Evolutionary conservation across 169 alveolate species (phyloP), one percentile per base, ranked within the genome.

Genomic region (Eimeria sp.): DNA sequence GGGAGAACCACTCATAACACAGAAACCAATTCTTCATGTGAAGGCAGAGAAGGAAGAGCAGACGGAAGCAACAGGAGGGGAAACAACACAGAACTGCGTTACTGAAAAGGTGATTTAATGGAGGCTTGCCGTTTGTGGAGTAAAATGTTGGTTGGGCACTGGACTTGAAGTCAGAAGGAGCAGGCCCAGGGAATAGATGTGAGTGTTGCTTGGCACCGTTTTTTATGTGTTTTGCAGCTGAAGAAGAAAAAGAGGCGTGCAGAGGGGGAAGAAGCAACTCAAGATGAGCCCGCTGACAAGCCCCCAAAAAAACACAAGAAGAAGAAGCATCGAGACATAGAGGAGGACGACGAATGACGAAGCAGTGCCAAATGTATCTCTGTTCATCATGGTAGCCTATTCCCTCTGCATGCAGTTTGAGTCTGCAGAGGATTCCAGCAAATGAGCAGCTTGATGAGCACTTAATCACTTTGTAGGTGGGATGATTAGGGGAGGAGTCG

Each of bases 271-370:
- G 80, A 14, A 22, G 84, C 25, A 57, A 91, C 5, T 73, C 63
- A 18, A 22, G 90, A 73, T 70, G 94, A 75, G 43, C 63, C 13
- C 57, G 90, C 83, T 27, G 88, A 80, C 5, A 22, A 72, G 20
- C 73, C 83, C n/a, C 22, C 61, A 63, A 40, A 76, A 47, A 43
- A 92, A 80, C 27, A 95, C 54, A 78, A 95, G 92, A 75, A 89
- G 86, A 18, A 87, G 63, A 25, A 89, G 84, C 51, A 70, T 47
- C 58, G 95, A 49, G 20, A 70, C 25, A 3, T 73, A 34, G 30
- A 96, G 83, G 75, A 54, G 63, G 73, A 80, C 18, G 96, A 84
- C 0, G 87, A 78, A 1, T 95, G 92, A n/a, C 61, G 87, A 3
- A 5, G 70, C 75, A 65, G 75, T 6, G 10, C 14, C 75, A 65